Evolutionary conservation across 176 grass and related monocot genomes (phyloP).

Genomic region (Oryza coarctata): DNA sequence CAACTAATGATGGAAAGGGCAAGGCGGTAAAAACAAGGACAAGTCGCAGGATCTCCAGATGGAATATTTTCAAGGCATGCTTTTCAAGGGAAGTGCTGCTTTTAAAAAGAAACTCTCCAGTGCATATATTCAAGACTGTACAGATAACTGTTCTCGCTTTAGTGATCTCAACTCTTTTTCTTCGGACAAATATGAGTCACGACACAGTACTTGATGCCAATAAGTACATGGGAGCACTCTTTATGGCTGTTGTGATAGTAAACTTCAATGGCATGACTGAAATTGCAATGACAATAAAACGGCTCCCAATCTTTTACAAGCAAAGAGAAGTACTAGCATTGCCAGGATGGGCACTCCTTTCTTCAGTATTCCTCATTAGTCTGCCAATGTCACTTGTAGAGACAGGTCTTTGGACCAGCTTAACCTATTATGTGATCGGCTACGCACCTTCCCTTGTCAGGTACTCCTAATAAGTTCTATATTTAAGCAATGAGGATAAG

Average conservation of each 20-base stretch:
- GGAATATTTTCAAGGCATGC: constrained; percentile 86
- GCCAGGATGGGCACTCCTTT: constrained; percentile 91
- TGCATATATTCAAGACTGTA: constrained; percentile 93
- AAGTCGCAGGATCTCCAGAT: constrained; percentile 56
- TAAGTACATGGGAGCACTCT: constrained; percentile 75
- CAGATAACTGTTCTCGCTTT: constrained; percentile 77
- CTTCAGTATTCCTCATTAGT: constrained; percentile 72
- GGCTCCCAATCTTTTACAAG: constrained; percentile 93
- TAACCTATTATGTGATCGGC: constrained; percentile 90
- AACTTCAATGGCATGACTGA: constrained; percentile 98
- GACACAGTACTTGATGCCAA: constrained; percentile 68
- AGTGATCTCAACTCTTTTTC: constrained; percentile 76
- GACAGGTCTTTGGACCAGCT: constrained; percentile 77
- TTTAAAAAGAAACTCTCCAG: constrained; percentile 75
- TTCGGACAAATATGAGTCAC: constrained; percentile 76
- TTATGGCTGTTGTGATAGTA: constrained; percentile 60
- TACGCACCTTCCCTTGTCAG: constrained; percentile 77
- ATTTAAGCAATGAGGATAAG: not conserved
- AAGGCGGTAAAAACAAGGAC: constrained; percentile 45
- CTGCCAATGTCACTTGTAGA: constrained; percentile 78
- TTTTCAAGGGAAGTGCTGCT: constrained; percentile 82
- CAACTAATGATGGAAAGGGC: constrained; percentile 39
- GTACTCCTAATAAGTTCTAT: constrained; percentile 37
- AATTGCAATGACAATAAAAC: constrained; percentile 86
- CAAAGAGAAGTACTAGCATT: constrained; percentile 78